These are phyloP conservation scores for Ophiocordyceps robertsii DNA, from an alignment of 2,329 filamentous ascomycete species.

Conservation along the genomic window DNA sequence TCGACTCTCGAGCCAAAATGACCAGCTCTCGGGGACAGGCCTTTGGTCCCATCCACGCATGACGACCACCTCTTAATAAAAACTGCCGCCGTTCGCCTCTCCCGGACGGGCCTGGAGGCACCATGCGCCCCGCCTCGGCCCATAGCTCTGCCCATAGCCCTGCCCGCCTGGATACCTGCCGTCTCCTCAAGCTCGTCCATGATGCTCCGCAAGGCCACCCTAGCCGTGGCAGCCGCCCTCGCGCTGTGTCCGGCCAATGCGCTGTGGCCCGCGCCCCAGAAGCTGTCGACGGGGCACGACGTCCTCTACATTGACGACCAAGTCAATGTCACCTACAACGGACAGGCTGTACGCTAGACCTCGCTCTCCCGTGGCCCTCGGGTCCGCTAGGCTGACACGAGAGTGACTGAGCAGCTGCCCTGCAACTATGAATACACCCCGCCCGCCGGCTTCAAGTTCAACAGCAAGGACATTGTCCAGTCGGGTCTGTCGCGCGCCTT, in stretches of 20 bases:
- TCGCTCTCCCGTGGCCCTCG: neutral
- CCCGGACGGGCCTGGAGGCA: no score
- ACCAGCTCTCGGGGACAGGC: no score
- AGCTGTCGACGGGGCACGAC: constrained; percentile 35
- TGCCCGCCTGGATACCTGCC: neutral
- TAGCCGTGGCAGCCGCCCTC: constrained; percentile 24
- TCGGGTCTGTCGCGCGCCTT: constrained; percentile 46
- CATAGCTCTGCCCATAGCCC: neutral
- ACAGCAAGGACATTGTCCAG: constrained; percentile 39
- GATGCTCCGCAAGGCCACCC: neutral
- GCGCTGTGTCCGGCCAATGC: constrained; percentile 30
- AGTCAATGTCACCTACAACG: constrained; percentile 45
- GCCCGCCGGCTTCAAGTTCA: constrained; percentile 21
- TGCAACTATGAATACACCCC: constrained; percentile 32
- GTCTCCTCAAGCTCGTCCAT: neutral
- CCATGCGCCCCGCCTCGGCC: neutral
- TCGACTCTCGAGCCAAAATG: no score
- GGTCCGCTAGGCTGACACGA: constrained; percentile 14
- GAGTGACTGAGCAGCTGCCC: constrained; percentile 22
- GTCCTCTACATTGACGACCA: constrained; percentile 39
- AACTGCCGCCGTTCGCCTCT: no score
- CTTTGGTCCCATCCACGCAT: no score
- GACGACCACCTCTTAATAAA: no score
- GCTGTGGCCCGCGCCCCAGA: constrained; percentile 43
- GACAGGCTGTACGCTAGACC: constrained; percentile 13